phyloP scores from a whole-genome alignment of 2,329 filamentous ascomycete species.

The Graphilbum sp. region DNA sequence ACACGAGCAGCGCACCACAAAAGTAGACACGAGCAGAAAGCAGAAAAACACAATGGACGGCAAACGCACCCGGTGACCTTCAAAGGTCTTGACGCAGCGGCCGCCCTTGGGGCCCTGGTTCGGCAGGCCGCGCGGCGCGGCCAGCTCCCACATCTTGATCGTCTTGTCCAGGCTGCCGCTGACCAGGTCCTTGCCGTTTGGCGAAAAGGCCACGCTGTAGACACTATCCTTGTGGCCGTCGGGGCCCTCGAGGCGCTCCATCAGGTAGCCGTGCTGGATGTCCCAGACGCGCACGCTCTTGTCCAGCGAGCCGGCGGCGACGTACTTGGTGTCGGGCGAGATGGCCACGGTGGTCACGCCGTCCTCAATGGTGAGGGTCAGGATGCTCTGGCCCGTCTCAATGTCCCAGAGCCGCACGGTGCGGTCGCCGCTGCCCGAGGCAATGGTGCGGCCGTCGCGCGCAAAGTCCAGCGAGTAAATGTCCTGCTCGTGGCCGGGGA shows the following conservation, averaged over 20 bases:
- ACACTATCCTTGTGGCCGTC: conserved; percentile 95
- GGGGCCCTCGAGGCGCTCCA: conserved; percentile 82
- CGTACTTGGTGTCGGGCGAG: conserved; percentile 84
- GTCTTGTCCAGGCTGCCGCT: conserved; percentile 94
- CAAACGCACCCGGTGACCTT: conserved; percentile 65
- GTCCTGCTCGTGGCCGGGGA: conserved; percentile 94
- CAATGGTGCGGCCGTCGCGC: conserved; percentile 82
- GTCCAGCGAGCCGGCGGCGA: conserved; percentile 87
- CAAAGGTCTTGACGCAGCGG: conserved; percentile 91
- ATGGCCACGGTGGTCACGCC: conserved; percentile 96
- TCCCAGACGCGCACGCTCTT: conserved; percentile 99
- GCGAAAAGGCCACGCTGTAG: conserved; percentile 91
- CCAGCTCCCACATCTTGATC: conserved; percentile 98
- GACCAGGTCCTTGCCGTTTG: conserved; percentile 81
- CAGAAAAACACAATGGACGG: background rate
- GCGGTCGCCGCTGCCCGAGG: conserved; percentile 85
- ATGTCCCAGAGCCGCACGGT: conserved; percentile 96
- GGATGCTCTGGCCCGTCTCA: conserved; percentile 62
- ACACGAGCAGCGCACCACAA: background rate
- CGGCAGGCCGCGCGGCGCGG: conserved; percentile 49
- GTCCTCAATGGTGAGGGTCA: conserved; percentile 85
- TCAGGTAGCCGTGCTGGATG: conserved; percentile 65
- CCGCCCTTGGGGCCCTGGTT: conserved; percentile 62
- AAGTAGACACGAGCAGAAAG: too few relatives aligned
- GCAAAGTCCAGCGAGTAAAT: conserved; percentile 96